Base-by-base conservation (phyloP, 2,329 filamentous ascomycete genomes). In the Aureobasidium zeae region DNA sequence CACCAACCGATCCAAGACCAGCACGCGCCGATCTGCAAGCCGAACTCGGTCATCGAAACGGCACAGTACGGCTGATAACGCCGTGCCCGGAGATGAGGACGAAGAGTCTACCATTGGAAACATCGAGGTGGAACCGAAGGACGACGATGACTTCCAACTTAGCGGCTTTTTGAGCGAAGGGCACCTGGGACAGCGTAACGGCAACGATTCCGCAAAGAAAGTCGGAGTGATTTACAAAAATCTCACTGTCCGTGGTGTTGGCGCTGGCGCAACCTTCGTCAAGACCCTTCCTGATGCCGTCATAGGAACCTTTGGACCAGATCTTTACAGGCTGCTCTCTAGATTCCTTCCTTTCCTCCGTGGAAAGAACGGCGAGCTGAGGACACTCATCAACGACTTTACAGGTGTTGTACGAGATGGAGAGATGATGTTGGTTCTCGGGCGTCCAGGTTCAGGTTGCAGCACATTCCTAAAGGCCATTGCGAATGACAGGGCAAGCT, bases 161-260 rank as follows among this genome's bases (percentile, higher is more conserved):
- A 74, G 73, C 24, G 67, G 77, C 10, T 88, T 88, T 56, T 74
- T 88, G 63, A 73, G 76, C 34, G 77, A 84, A 48, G 83, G 83
- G 1, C 80, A 83, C 53, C 79, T 87, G 47, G 84, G 87, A 62
- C 85, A 82, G 57, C 73, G 81, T 10, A 76, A 74, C 2, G 73
- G 78, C 21, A 80, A 77, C 5, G 68, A 71, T 25, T 81, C 83
- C 0, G 73, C 79, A 9, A 91, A 89, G 65, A 83, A 80, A 54
- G 76, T 89, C 9, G 84, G 85, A 2, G 81, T 89, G 1, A 66
- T 86, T 1, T 89, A 81, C 68, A 84, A 81, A 61, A 72, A 84
- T 52, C 67, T 89, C 37, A 86, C 77, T 0, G 84, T 89, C 20
- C 79, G 82, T 58, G 84, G 84, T 13, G 65, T 79, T 6, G 77